Conservation (phyloP, 2,329 filamentous ascomycete genomes). For the Fusarium falciforme region DNA sequence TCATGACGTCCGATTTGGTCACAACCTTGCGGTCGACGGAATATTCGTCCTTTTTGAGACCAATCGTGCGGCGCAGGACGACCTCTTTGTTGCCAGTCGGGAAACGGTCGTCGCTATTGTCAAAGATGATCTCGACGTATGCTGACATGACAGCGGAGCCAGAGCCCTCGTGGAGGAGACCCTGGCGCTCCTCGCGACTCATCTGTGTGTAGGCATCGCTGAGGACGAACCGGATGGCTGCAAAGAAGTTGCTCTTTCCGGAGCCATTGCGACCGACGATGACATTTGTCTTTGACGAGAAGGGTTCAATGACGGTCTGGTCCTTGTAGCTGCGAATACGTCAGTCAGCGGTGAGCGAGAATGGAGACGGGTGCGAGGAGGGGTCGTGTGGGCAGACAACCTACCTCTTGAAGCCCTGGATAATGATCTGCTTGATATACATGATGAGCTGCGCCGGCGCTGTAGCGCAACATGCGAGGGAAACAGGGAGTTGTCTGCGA, state of each 20-base stretch:
- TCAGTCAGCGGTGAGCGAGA: constrained; percentile 39
- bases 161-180: constrained; percentile 96
- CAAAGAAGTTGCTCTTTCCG: constrained; percentile 99
- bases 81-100: constrained; percentile 93
- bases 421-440: constrained; percentile 99
- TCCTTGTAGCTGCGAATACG: constrained; percentile 86
- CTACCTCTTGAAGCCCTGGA: constrained; percentile 99
- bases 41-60: constrained; percentile 98
- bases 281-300: constrained; percentile 97
- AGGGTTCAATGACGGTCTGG: constrained; percentile 97
- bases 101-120: constrained; percentile 96
- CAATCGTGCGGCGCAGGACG: constrained; percentile 91
- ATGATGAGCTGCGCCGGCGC: constrained; percentile 66
- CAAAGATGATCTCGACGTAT: constrained; percentile 99
- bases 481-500: constrained; percentile 39
- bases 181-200: constrained; percentile 94
- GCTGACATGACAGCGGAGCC: constrained; percentile 98
- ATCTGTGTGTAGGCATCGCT: constrained; percentile 98
- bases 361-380: constrained; percentile 3
- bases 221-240: constrained; percentile 96
- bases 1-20: constrained; percentile 93
- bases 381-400: constrained; percentile 31
- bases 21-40: constrained; percentile 97
- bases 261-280: constrained; percentile 99
- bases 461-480: constrained; percentile 51